Evolutionary conservation across 2,329 filamentous ascomycete genomes (phyloP), one percentile per base, ranked within the genome.

Genomic region (Nemania diffusa): DNA sequence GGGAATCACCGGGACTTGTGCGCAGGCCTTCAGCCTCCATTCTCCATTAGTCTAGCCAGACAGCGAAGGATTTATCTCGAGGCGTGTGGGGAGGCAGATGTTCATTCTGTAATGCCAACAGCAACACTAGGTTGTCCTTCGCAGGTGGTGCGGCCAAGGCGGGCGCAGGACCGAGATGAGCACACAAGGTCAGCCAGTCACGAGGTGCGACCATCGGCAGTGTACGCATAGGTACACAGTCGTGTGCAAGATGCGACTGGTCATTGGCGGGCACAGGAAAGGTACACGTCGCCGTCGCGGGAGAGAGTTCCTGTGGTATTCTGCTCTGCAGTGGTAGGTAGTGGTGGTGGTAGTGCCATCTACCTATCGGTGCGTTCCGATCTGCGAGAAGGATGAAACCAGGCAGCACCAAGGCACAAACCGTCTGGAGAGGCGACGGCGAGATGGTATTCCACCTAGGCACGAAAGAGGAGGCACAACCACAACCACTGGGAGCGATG

Each of bases 71-170:
- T 48, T 27, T 40, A 15, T 13, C 34, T 40, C 15, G 17, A 60
- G 20, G 52, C 50, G 20, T 20, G 40, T 46, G n/a, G n/a, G n/a
- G n/a, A n/a, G n/a, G n/a, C n/a, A n/a, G n/a, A n/a, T n/a, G n/a
- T n/a, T n/a, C n/a, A n/a, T n/a, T n/a, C n/a, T n/a, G n/a, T n/a
- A n/a, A n/a, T n/a, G n/a, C n/a, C n/a, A n/a, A n/a, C n/a, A n/a
- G 15, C 34, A 58, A 29, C 55, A 44, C 11, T n/a, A 62, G 26
- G 27, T 22, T 42, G 20, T 56, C 34, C 7, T n/a, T 37, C 11
- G 40, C 24, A 63, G 6, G 48, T 20, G 51, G 55, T 50, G 48
- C 53, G 48, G 64, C 59, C 32, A 55, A 59, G 46, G 53, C 53
- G 55, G 34, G 62, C 52, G 17, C 42, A 62, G 20, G 37, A 24